Base-by-base conservation (phyloP, 2,329 filamentous ascomycete species). In the Colletotrichum theobromicola region DNA sequence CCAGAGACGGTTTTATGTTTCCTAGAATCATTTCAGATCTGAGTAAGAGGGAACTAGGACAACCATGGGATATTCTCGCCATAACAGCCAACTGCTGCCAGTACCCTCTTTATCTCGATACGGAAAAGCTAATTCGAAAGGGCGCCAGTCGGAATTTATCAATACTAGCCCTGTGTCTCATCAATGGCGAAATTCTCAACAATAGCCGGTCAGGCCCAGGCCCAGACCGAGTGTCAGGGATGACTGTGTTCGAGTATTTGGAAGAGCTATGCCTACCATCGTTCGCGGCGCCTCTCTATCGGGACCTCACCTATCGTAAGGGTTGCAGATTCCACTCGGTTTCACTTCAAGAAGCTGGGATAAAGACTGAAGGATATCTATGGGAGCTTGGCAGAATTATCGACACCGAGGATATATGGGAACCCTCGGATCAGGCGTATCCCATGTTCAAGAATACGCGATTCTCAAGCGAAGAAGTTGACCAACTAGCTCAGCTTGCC, bases 151-250 rank as follows among this genome's bases (percentile, higher is more conserved):
- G 37, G 0, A 7, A 46, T 46, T 18, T 46, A 10, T 46, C 37
- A 2, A 46, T 46, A 46, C 9, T 46, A n/a, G 37, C 37, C 2
- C n/a, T 46, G 37, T 46, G 37, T 46, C 37, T 46, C 9, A n/a
- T 46, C 0, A 46, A 46, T 46, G 37, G 37, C 18, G 37, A 46
- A 0, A n/a, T 46, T 6, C 9, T 46, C 2, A 12, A 46, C 18
- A 46, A 46, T 2, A 46, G 0, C 0, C 1, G 1, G 2, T 46
- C 37, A 46, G 37, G 37, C 0, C 18, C 37, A 46, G 37, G 37
- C 0, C 18, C 18, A 1, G 0, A n/a, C 0, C 4, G 8, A n/a
- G 37, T 46, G 18, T n/a, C 37, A 6, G 37, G 3, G 0, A 12
- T n/a, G 37, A 46, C 5, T 4, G 37, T 46, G 18, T 12, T 46